Conservation (phyloP, 768 basidiomycete species). For the Pleurotus salmoneostramineus region DNA sequence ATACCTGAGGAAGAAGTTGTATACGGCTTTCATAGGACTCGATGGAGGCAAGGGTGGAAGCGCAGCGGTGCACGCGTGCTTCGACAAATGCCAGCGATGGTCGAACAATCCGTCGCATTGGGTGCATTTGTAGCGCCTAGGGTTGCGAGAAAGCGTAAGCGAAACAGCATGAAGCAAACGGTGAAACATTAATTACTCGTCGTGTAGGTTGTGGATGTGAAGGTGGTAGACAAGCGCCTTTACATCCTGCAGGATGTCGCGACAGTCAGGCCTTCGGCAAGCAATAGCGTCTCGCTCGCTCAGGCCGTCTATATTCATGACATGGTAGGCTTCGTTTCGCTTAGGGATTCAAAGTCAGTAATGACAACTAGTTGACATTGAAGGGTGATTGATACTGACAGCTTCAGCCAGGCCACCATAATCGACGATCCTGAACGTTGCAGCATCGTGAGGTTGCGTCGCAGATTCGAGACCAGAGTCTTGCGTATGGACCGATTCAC, state of each 20-base stretch:
- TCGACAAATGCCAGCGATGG: background rate
- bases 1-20: background rate
- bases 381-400: background rate
- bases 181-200: constrained; percentile 24
- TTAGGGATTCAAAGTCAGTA: constrained; percentile 13
- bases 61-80: background rate
- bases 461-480: background rate
- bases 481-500: background rate
- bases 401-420: constrained; percentile 6
- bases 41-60: background rate
- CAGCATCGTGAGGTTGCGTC: background rate
- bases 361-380: background rate
- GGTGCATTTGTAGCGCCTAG: constrained; percentile 1
- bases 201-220: constrained; percentile 53
- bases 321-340: constrained; percentile 31
- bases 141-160: background rate
- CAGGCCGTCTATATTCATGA: constrained; percentile 22
- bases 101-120: background rate
- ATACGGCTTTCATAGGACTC: background rate
- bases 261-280: constrained; percentile 44
- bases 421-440: constrained; percentile 1
- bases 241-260: constrained; percentile 34
- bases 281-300: constrained; percentile 26
- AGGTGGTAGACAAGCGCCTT: constrained; percentile 48
- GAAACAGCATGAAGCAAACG: background rate